Percentiles rank a stretch among this genome's conserved stretches.
These are phyloP conservation scores for Neobulgaria alba DNA, from an alignment of 2,329 filamentous ascomycete species.

Conservation along the genomic window DNA sequence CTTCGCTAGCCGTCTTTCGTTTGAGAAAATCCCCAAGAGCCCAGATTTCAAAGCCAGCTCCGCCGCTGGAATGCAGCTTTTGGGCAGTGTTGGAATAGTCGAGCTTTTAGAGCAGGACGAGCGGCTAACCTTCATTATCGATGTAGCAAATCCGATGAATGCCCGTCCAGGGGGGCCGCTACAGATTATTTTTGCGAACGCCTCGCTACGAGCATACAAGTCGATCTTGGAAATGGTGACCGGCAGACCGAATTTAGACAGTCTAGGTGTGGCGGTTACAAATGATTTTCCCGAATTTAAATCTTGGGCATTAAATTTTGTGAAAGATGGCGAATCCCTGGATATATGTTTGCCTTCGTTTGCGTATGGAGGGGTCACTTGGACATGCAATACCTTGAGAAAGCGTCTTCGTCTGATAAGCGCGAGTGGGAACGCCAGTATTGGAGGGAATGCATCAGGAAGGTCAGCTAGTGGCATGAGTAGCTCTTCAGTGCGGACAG, in stretches of 20 bases:
- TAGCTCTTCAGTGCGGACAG: constrained; percentile 13
- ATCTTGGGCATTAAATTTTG: constrained; percentile 54
- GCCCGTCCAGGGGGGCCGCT: constrained; percentile 42
- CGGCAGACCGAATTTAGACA: constrained; percentile 20
- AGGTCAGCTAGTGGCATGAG: constrained; percentile 16
- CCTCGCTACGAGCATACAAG: constrained; percentile 45
- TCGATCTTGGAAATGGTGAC: constrained; percentile 23
- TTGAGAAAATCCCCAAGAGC: constrained; percentile 44
- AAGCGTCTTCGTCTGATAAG: constrained; percentile 62
- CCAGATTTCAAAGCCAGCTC: constrained; percentile 41
- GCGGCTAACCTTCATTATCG: constrained; percentile 67
- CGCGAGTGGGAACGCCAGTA: constrained; percentile 35
- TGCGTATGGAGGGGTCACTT: constrained; percentile 55
- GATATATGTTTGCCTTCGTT: constrained; percentile 47
- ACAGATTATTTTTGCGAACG: constrained; percentile 60
- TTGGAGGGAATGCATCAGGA: constrained; percentile 15
- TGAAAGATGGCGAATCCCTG: constrained; percentile 42
- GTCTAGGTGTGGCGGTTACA: constrained; percentile 29
- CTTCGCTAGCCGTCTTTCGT: constrained; percentile 40
- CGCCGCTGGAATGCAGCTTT: constrained; percentile 42
- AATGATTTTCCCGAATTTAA: constrained; percentile 56
- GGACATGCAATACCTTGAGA: constrained; percentile 63
- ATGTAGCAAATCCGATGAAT: constrained; percentile 52
- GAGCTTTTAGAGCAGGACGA: constrained; percentile 72
- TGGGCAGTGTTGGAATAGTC: constrained; percentile 57